Base-by-base conservation (phyloP, 192 early-diverging fungal genomes). In the Linnemannia exigua region DNA sequence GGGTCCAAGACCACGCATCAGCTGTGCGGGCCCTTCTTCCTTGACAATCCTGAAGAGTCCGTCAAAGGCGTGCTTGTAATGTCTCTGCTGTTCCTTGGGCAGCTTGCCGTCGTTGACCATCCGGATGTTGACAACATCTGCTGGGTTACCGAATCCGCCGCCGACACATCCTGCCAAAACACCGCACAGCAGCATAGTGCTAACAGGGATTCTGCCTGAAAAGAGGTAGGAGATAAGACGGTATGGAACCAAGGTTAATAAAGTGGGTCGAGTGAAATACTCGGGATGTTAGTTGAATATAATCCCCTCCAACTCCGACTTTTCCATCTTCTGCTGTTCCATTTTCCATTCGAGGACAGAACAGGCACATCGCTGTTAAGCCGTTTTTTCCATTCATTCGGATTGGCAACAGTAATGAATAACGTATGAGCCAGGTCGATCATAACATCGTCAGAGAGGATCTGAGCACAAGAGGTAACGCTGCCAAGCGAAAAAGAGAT, bases 1-100 rank as follows among this genome's bases (percentile, higher is more conserved):
- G 33, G 98, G 97, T 1, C 95, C 96, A 1, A 97, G 85, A 51
- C 98, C 98, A 84, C 97, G 94, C 89, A 97, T 96, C 54, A 99
- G 87, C 6, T 95, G 94, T 6, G 67, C 37, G 2, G 92, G 76
- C 4, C 97, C 97, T 70, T 98, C 97, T 31, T 94, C 89, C n/a
- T 91, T 90, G 0, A 94, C 88, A 71, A 98, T 98, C 68, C 96
- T 94, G 77, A 90, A 82, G 5, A 94, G 74, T 11, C 93, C 96
- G 88, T 94, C 91, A 80, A 96, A 83, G 1, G 95, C 95, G 86
- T 96, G 90, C 61, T 90, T 91, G 81, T 96, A 96, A 80, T 96
- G 93, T 44, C 95, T 90, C 46, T 93, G 92, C 69, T 92, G 79
- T 16, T 91, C 90, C 47, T 76, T 63, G 9, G 95, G 92, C 38